Conservation (phyloP, 139 green algal species). For the Yamagishiella unicocca region DNA sequence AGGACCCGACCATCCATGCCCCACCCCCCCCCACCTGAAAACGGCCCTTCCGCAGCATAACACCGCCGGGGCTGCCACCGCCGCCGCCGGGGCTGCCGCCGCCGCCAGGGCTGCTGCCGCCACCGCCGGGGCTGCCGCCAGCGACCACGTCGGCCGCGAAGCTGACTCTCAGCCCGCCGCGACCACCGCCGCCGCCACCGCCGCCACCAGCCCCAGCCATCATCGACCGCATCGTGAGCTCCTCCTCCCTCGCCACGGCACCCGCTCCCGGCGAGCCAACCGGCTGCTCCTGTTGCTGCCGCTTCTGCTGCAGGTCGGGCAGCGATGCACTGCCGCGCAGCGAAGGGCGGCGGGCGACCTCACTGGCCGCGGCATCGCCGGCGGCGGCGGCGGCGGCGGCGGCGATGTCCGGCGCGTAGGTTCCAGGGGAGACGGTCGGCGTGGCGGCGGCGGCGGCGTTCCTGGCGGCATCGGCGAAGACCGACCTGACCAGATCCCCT, state of each 20-base stretch:
- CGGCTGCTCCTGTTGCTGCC: neutral
- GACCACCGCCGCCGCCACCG: neutral
- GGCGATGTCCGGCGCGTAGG: no score
- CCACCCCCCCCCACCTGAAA: constrained; percentile 23
- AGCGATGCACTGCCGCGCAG: constrained; percentile 4
- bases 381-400: neutral
- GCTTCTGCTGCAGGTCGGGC: constrained; percentile 2
- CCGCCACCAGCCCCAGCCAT: neutral
- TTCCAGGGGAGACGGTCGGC: neutral
- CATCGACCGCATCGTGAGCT: neutral
- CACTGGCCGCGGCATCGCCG: neutral
- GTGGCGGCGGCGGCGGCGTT: neutral
- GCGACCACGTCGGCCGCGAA: constrained; percentile 1
- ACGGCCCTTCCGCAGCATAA: neutral
- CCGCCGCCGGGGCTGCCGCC: neutral
- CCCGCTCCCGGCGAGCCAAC: neutral
- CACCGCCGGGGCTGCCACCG: neutral
- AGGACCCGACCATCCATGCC: no score
- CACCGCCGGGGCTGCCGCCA: neutral
- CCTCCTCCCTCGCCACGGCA: neutral
- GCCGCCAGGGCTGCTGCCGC: neutral
- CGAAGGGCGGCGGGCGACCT: neutral
- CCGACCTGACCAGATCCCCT: neutral
- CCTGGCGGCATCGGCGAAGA: neutral
- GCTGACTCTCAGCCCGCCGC: neutral